A percentile compares a stretch with the other conserved stretches of the same genome.
Conservation (phyloP, 805 yeast genomes). For the Teunomyces kruisii region DNA sequence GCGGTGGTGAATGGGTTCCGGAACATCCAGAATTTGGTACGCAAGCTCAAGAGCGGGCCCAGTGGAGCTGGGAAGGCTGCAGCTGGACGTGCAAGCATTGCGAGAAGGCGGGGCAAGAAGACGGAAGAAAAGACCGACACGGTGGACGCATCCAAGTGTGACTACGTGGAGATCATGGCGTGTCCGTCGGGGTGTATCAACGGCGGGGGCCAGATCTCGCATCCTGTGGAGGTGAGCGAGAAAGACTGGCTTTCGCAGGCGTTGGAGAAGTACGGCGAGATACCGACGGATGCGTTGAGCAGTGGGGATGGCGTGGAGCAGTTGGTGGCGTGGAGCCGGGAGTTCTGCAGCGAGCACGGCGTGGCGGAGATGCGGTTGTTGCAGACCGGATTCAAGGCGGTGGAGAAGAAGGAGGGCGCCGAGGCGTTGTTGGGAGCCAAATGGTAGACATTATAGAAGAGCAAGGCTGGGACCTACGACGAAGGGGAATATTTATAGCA, state of each 20-base stretch:
- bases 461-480: too few species aligned
- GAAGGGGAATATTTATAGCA: background rate
- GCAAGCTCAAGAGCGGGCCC: slow-evolving; percentile 60
- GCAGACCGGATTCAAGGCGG: slow-evolving; percentile 48
- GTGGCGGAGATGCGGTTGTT: slow-evolving; percentile 38
- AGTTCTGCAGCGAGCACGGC: slow-evolving; percentile 29
- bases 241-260: slow-evolving; percentile 48
- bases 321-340: slow-evolving; percentile 31
- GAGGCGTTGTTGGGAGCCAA: slow-evolving; percentile 52
- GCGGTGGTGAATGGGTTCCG: slow-evolving; percentile 85
- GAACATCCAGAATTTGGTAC: slow-evolving; percentile 89
- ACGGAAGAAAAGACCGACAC: slow-evolving; percentile 16
- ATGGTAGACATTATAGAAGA: too few species aligned
- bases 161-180: slow-evolving; percentile 94
- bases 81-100: background rate
- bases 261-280: slow-evolving; percentile 30
- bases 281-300: slow-evolving; percentile 22
- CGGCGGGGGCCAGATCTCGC: slow-evolving; percentile 88
- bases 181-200: slow-evolving; percentile 98
- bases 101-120: slow-evolving; percentile 5
- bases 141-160: slow-evolving; percentile 67
- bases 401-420: slow-evolving; percentile 53
- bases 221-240: slow-evolving; percentile 35
- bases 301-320: slow-evolving; percentile 13
- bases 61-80: background rate